Evolutionary conservation across 1,284 basidiomycete genomes (phyloP).

Genomic region (Rhodotorula sp.): DNA sequence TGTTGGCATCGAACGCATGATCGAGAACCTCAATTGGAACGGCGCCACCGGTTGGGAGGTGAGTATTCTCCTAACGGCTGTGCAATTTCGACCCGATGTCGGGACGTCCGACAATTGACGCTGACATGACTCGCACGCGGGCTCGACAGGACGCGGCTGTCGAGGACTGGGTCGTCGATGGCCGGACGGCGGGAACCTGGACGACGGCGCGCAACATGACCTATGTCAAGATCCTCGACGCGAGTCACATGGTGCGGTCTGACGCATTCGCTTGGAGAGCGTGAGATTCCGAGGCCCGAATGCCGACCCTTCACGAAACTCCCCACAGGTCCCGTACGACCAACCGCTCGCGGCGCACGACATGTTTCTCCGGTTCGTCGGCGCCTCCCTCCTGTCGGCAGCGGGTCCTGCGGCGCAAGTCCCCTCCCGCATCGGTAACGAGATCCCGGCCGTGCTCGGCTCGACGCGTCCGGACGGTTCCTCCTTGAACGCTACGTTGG

Average conservation of each 20-base stretch:
- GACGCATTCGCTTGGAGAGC: not conserved
- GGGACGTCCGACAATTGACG: not conserved
- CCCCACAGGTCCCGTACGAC: slow-evolving; percentile 72
- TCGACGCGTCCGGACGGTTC: slow-evolving; percentile 45
- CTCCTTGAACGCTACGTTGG: slow-evolving; percentile 47
- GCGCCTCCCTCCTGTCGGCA: slow-evolving; percentile 70
- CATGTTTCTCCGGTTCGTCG: slow-evolving; percentile 97
- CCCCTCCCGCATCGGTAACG: slow-evolving; percentile 72
- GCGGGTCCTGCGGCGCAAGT: slow-evolving; percentile 66
- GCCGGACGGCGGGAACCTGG: slow-evolving; percentile 83
- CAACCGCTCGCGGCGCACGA: slow-evolving; percentile 85
- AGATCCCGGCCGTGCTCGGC: slow-evolving; percentile 60
- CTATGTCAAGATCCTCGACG: slow-evolving; percentile 81
- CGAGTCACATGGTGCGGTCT: slow-evolving; percentile 73
- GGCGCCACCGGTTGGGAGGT: slow-evolving; percentile 82
- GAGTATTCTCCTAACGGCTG: slow-evolving; percentile 47
- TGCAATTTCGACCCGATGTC: too few species aligned
- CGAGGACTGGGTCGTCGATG: slow-evolving; percentile 76
- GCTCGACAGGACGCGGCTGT: slow-evolving; percentile 64
- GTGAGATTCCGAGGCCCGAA: too few species aligned
- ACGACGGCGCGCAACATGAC: slow-evolving; percentile 81
- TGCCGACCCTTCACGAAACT: not conserved
- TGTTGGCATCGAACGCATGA: slow-evolving; percentile 81
- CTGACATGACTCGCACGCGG: slow-evolving; percentile 1
- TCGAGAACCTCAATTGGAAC: slow-evolving; percentile 79